Base-by-base conservation (phyloP, 2,329 filamentous ascomycete species). In the Paramyrothecium roridum region DNA sequence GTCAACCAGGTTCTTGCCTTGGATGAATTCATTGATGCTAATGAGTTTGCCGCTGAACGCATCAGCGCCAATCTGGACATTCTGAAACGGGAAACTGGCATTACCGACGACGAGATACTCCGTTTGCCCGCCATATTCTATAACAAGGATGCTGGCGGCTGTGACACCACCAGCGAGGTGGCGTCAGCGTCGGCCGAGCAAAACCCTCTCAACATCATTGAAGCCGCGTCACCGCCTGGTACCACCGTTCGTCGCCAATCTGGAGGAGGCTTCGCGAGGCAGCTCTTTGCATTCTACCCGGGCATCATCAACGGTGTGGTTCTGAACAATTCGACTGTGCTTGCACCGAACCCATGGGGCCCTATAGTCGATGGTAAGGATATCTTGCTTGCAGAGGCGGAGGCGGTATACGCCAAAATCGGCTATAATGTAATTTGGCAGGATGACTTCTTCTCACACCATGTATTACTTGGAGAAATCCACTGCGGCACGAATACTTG, bases 381-480 rank as follows among this genome's bases (percentile, higher is more conserved):
- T 20, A 56, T 70, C 1, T 22, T 71, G 1, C 57, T 57, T 2
- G 50, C 54, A n/a, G 63, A 57, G 4, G 60, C 65, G 1, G 50
- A 10, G 0, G 54, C 55, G 19, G 62, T 58, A 2, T 70, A 71
- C 51, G 56, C 54, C 0, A 55, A 22, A n/a, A 65, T 53, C 1
- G 58, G 59, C 0, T 61, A 55, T 3, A 65, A 61, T 8, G 52
- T 69, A 1, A 60, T 56, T 0, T 70, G 55, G 10, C 57, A 67
- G 7, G 67, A 71, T 19, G 63, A 66, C 33, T 71, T 59, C 55
- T 61, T 63, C 19, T 61, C 61, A 1, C 67, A 69, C 23, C 68
- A 65, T 40, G 1, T 54, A 2, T 1, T 17, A 0, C 30, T 46
- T 3, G 68, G 69, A 3, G 69, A 70, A 13, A 56, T 69, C 45